Conservation (phyloP, 805 yeast genomes). For the Saccharomycopsis synnaedendra region DNA sequence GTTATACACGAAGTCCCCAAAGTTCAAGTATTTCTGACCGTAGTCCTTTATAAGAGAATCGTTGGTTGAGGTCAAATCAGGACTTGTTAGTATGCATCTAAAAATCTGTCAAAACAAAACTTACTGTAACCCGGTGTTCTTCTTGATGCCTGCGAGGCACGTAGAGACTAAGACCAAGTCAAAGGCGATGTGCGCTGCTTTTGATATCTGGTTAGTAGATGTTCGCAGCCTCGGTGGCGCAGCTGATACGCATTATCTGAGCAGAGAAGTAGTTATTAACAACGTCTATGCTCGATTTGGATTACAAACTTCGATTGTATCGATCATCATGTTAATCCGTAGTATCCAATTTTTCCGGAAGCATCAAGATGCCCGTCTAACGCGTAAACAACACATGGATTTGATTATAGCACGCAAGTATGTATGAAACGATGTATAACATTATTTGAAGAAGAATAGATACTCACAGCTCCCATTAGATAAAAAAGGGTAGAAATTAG, state of each 20-base stretch:
- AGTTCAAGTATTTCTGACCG: conserved; percentile 54
- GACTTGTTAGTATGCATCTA: conserved; percentile 17
- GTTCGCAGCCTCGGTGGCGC: not conserved
- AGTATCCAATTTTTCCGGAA: no score
- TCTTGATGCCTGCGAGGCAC: conserved; percentile 58
- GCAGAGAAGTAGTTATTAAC: no score
- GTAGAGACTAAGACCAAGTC: conserved; percentile 58
- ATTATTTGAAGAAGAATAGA: no score
- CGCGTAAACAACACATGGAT: no score
- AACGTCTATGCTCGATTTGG: no score
- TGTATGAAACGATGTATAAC: no score
- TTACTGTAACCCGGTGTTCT: conserved; percentile 52
- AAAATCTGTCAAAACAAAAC: not conserved
- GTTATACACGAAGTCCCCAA: conserved; percentile 82
- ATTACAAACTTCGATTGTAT: no score
- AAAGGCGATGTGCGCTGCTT: not conserved
- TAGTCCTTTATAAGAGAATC: conserved; percentile 38
- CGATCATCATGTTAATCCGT: no score
- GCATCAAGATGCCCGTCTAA: no score
- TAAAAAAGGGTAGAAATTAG: no score
- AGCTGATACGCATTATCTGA: not conserved
- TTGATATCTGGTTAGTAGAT: not conserved
- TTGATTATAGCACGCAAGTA: no score
- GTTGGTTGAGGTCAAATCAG: conserved; percentile 36
- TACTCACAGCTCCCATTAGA: no score